Evolutionary conservation across 2,329 filamentous ascomycete genomes (phyloP).

Genomic region (Aspergillus candidus): DNA sequence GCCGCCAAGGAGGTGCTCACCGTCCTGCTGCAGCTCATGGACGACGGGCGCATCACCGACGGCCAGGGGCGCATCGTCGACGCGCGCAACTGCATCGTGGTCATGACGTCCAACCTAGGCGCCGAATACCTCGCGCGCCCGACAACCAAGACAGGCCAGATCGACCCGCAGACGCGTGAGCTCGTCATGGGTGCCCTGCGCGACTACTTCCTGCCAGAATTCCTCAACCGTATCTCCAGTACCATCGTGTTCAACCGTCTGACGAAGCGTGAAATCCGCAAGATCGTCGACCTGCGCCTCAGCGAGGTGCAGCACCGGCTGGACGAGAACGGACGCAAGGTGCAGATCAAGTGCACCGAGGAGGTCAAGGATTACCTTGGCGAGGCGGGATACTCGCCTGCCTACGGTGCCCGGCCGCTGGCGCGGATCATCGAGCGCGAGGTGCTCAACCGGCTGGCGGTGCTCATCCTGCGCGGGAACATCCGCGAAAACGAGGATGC

Average conservation of each 20-base stretch:
- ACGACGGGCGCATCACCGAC: conserved; percentile 96
- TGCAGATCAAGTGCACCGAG: conserved; percentile 72
- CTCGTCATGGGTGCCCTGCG: conserved; percentile 86
- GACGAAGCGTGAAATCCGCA: conserved; percentile 80
- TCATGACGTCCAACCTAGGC: conserved; percentile 97
- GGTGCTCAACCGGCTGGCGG: conserved; percentile 85
- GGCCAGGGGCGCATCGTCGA: conserved; percentile 93
- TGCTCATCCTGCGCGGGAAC: conserved; percentile 79
- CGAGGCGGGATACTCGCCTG: conserved; percentile 84
- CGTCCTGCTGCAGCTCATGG: conserved; percentile 97
- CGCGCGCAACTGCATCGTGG: conserved; percentile 95
- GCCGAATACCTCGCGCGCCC: conserved; percentile 87
- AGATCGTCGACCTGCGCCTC: conserved; percentile 88
- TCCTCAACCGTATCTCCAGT: conserved; percentile 95
- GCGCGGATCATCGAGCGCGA: conserved; percentile 92
- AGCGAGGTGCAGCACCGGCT: conserved; percentile 86
- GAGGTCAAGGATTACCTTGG: conserved; percentile 93
- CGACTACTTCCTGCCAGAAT: conserved; percentile 96
- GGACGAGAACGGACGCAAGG: conserved; percentile 75
- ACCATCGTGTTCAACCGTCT: conserved; percentile 98
- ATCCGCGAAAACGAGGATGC: conserved; percentile 83
- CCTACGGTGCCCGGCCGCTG: conserved; percentile 86
- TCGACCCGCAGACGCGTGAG: conserved; percentile 78
- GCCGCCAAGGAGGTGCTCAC: conserved; percentile 96
- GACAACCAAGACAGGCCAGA: conserved; percentile 69